A percentile compares a stretch with the other conserved stretches of the same genome.
Conservation (phyloP, 2,329 filamentous ascomycete genomes). For the Aureobasidium sp. region DNA sequence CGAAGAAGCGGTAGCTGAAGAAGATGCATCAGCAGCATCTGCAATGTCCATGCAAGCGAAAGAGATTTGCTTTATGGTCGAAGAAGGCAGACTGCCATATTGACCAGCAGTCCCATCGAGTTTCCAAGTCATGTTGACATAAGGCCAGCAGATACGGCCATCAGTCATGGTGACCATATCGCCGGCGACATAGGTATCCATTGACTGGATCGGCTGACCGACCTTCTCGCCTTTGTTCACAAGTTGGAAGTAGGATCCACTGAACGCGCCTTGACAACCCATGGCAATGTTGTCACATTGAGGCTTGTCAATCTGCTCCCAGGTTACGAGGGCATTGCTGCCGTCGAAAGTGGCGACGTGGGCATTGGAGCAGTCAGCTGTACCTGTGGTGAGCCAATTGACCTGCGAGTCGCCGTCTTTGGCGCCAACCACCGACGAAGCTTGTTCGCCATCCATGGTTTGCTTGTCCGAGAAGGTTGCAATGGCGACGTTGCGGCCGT, state of each 20-base stretch:
- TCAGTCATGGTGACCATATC: constrained; percentile 55
- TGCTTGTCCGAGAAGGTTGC: constrained; percentile 50
- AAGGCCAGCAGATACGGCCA: constrained; percentile 54
- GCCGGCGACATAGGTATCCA: constrained; percentile 50
- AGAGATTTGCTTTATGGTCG: constrained; percentile 38
- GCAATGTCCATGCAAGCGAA: constrained; percentile 42
- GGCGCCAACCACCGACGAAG: constrained; percentile 46
- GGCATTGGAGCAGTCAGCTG: constrained; percentile 49
- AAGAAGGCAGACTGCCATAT: constrained; percentile 20
- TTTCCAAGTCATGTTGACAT: constrained; percentile 49
- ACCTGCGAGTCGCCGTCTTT: constrained; percentile 50
- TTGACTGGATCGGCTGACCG: constrained; percentile 43
- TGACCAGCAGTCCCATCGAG: constrained; percentile 28
- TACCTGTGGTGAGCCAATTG: constrained; percentile 50
- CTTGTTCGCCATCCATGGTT: constrained; percentile 46
- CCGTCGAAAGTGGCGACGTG: constrained; percentile 49
- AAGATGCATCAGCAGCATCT: background rate
- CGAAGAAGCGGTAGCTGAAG: background rate
- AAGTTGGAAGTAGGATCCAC: constrained; percentile 52
- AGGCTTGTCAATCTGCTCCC: constrained; percentile 53
- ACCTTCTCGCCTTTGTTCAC: constrained; percentile 46
- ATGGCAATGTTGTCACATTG: constrained; percentile 50
- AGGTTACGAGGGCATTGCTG: constrained; percentile 47
- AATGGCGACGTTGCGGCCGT: constrained; percentile 53
- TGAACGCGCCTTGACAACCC: constrained; percentile 51